Percentiles rank a stretch among this genome's conserved stretches.
These are phyloP conservation scores for Suillus brevipes DNA, from an alignment of 768 basidiomycete species.

Conservation along the genomic window DNA sequence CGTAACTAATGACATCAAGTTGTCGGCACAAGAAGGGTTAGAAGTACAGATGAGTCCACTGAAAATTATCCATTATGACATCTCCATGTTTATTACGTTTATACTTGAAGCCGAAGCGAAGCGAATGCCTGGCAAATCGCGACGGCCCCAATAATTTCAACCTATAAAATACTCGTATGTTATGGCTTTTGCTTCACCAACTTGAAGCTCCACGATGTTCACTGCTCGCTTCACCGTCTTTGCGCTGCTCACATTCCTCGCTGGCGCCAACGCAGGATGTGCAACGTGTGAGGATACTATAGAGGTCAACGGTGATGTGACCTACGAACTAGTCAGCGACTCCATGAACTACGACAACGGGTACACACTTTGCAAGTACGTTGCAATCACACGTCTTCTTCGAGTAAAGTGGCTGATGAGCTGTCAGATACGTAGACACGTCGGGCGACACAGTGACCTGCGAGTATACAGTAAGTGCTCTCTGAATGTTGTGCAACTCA, in stretches of 20 bases:
- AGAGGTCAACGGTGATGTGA: background rate
- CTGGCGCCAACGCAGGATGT: background rate
- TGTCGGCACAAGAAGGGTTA: too few species aligned
- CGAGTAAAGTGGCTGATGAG: background rate
- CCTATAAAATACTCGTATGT: background rate
- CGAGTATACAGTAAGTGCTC: background rate
- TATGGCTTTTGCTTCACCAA: background rate
- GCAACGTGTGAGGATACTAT: background rate
- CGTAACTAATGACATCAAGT: too few species aligned
- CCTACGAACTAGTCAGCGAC: background rate
- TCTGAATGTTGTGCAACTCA: background rate
- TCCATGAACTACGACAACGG: background rate
- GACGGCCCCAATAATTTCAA: background rate
- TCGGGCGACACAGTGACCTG: background rate
- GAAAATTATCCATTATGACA: too few species aligned
- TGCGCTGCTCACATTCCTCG: background rate
- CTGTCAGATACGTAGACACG: background rate
- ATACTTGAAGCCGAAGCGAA: background rate
- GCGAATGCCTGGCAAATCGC: background rate
- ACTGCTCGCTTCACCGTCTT: background rate
- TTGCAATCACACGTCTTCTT: background rate
- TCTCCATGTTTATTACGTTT: too few species aligned
- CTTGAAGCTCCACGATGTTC: background rate
- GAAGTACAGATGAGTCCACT: too few species aligned
- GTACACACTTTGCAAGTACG: background rate